These are phyloP conservation scores for Colletotrichum sidae DNA, from an alignment of 2,329 filamentous ascomycete genomes.

Conservation along the genomic window DNA sequence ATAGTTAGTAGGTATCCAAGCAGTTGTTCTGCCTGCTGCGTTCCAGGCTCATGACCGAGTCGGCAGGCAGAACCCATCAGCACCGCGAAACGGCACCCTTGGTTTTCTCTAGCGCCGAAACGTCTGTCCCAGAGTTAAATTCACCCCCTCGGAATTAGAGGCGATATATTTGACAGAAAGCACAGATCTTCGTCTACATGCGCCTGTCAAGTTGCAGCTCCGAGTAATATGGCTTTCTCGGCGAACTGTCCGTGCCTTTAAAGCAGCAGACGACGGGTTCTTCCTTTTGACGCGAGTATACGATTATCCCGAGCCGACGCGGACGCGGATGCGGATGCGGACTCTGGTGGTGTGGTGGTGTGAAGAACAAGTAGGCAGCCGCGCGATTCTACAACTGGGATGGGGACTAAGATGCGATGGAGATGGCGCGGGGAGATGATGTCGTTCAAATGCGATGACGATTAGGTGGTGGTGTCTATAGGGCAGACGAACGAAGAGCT, in stretches of 20 bases:
- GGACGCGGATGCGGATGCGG: too few relatives aligned
- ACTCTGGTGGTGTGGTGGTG: not conserved
- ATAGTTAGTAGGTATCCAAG: too few relatives aligned
- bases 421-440: constrained; percentile 6
- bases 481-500: not conserved
- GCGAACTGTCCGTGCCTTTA: constrained; percentile 14
- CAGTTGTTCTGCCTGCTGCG: too few relatives aligned
- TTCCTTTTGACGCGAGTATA: constrained; percentile 25
- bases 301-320: too few relatives aligned
- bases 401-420: constrained; percentile 6
- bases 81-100: not conserved
- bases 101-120: too few relatives aligned
- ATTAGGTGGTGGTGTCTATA: constrained; percentile 1
- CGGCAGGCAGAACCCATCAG: constrained; percentile 14
- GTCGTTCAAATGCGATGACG: constrained; percentile 18
- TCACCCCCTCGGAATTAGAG: not conserved
- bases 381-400: constrained; percentile 10
- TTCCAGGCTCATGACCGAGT: not conserved
- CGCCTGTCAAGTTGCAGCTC: constrained; percentile 31
- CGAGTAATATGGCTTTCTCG: constrained; percentile 8
- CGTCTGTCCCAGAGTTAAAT: too few relatives aligned
- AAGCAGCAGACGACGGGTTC: not conserved
- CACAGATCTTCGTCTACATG: constrained; percentile 28
- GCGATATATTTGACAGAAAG: constrained; percentile 1
- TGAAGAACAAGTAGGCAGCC: not conserved